A percentile compares a stretch with the other conserved stretches of the same genome.
These are phyloP conservation scores for Penium margaritaceum DNA, from an alignment of 139 green algal species.

Conservation along the genomic window DNA sequence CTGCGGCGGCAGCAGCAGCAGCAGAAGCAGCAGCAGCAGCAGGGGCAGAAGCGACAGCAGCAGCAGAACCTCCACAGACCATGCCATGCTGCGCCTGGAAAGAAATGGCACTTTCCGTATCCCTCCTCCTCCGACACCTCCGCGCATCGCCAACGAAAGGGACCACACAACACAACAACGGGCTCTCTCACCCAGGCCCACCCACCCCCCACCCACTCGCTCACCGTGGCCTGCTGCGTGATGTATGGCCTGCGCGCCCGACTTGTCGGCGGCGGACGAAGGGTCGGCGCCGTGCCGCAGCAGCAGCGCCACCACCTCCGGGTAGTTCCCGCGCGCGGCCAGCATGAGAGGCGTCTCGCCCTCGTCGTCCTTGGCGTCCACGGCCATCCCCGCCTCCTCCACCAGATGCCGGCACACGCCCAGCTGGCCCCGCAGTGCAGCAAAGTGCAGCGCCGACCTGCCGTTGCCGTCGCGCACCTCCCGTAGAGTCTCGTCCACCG, in stretches of 20 bases:
- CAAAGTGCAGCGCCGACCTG: slow-evolving; percentile 50
- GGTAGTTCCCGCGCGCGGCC: slow-evolving; percentile 39
- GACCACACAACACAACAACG: too few species aligned
- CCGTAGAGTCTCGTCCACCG: slow-evolving; percentile 23
- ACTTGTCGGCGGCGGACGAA: neutral
- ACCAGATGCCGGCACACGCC: slow-evolving; percentile 32
- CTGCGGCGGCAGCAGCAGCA: too few species aligned
- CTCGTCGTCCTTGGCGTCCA: slow-evolving; percentile 37
- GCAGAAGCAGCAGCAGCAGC: too few species aligned
- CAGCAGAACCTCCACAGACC: neutral
- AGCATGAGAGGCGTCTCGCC: slow-evolving; percentile 50
- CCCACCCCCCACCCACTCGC: neutral
- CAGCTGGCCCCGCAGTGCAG: slow-evolving; percentile 34
- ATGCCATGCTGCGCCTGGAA: neutral
- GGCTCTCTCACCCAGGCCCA: too few species aligned
- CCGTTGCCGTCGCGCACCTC: slow-evolving; percentile 48
- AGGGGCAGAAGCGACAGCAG: too few species aligned
- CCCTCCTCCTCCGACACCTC: neutral
- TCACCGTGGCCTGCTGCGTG: slow-evolving; percentile 33
- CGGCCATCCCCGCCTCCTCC: slow-evolving; percentile 19
- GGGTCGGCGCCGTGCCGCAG: slow-evolving; percentile 16
- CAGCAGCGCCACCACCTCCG: slow-evolving; percentile 22
- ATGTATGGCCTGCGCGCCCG: slow-evolving; percentile 31
- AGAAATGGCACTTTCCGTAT: neutral
- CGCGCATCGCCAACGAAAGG: neutral